phyloP scores from a whole-genome alignment of 805 yeast species.

The Middelhovenomyces tepae region DNA sequence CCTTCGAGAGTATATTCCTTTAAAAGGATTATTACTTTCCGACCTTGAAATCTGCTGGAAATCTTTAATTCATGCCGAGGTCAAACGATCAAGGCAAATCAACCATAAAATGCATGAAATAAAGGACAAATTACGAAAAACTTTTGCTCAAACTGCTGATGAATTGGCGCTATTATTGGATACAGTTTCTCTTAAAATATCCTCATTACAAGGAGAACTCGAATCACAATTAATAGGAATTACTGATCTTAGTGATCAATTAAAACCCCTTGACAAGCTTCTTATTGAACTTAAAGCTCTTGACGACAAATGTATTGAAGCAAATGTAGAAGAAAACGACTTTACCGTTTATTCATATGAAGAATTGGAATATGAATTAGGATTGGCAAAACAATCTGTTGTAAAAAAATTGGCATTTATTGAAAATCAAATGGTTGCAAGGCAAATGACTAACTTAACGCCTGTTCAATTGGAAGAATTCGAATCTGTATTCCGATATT shows the following conservation, averaged over 20 bases:
- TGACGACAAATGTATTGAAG: conserved; percentile 23
- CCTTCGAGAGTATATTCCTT: conserved; percentile 29
- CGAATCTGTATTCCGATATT: conserved; percentile 36
- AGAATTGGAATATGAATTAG: conserved; percentile 33
- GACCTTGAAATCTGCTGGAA: conserved; percentile 29
- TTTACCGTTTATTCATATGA: conserved; percentile 29
- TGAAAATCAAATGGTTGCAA: conserved; percentile 33
- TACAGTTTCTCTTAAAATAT: conserved; percentile 21
- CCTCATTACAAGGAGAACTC: conserved; percentile 28
- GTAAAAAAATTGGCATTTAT: conserved; percentile 35
- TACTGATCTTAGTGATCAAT: conserved; percentile 27
- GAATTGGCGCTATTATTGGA: conserved; percentile 22
- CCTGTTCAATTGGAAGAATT: conserved; percentile 35
- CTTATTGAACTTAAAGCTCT: conserved; percentile 23
- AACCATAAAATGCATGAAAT: conserved; percentile 26
- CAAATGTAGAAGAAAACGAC: conserved; percentile 33
- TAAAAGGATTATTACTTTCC: conserved; percentile 21
- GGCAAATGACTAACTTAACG: conserved; percentile 27
- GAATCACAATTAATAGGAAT: conserved; percentile 32
- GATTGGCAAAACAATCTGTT: conserved; percentile 30
- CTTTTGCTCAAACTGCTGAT: conserved; percentile 29
- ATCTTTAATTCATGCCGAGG: conserved; percentile 26
- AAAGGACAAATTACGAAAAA: conserved; percentile 26
- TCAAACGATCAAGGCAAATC: conserved; percentile 24
- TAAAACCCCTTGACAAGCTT: conserved; percentile 28